Evolutionary conservation across 352 stramenopile species (phyloP).

Genomic region (Globisporangium megalacanthum): DNA sequence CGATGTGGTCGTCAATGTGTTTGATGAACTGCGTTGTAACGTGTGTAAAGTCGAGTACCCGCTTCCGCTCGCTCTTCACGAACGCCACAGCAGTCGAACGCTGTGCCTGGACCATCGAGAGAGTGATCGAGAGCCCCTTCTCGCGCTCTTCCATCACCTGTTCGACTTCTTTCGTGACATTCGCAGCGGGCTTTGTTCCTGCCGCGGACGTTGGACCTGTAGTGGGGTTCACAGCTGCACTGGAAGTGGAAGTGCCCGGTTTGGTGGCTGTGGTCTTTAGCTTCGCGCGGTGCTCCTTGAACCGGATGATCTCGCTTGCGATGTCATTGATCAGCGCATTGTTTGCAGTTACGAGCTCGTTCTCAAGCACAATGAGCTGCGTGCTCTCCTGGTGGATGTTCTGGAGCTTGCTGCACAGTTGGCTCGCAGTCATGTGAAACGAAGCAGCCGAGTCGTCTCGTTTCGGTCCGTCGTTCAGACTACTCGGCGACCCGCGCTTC

Average conservation of each 20-base stretch:
- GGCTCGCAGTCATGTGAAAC: slow-evolving; percentile 71
- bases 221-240: no score
- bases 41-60: slow-evolving; percentile 56
- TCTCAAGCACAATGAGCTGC: slow-evolving; percentile 58
- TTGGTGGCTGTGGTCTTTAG: slow-evolving; percentile 20
- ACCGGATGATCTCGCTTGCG: slow-evolving; percentile 47
- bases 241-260: neutral
- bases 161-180: slow-evolving; percentile 45
- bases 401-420: slow-evolving; percentile 75
- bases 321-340: slow-evolving; percentile 71
- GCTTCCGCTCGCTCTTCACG: slow-evolving; percentile 56
- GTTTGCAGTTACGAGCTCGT: slow-evolving; percentile 50
- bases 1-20: slow-evolving; percentile 41
- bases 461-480: slow-evolving; percentile 6
- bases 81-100: slow-evolving; percentile 40
- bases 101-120: slow-evolving; percentile 59
- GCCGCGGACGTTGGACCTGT: neutral
- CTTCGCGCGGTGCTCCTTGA: slow-evolving; percentile 45
- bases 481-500: slow-evolving; percentile 17
- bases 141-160: slow-evolving; percentile 72
- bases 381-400: slow-evolving; percentile 75
- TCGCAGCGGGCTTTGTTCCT: slow-evolving; percentile 5
- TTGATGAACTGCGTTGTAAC: slow-evolving; percentile 44
- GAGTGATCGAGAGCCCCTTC: slow-evolving; percentile 69
- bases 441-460: slow-evolving; percentile 65